Evolutionary conservation across 768 basidiomycete species (phyloP), one percentile per base, ranked within the genome.

Genomic region (Lactifluus subvellereus): DNA sequence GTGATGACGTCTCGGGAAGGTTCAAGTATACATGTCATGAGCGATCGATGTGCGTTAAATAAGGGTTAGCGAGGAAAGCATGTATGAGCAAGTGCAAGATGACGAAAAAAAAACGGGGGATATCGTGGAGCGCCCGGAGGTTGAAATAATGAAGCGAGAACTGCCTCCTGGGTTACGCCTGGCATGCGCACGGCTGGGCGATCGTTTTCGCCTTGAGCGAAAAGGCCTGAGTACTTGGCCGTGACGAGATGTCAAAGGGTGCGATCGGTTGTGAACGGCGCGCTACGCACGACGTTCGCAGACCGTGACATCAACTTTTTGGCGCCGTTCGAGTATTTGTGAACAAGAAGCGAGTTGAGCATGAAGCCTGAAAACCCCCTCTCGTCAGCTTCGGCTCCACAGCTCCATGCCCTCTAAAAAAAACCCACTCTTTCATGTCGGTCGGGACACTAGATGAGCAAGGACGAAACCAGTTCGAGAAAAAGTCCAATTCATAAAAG

Each of bases 401-500:
- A 14, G 5, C 18, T 33, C 38, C 47, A 64, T 14, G 16, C 13
- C 40, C 38, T 37, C 22, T 43, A 38, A 20, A 30, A 40, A 48
- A 16, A 22, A 64, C 62, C 50, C 11, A 64, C 62, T 59, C 57
- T 60, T 60, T 64, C 62, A 59, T 38, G 54, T 58, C 50, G 20
- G 32, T 49, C 27, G 32, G 57, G 45, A 42, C 37, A 57, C 53
- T 50, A 56, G 60, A 52, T 47, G 55, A 38, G 54, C 60, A 56
- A 51, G 60, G 57, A 56, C 45, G 64, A 61, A 57, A 57, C 60
- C 27, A 38, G 11, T 53, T 59, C 62, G 43, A 59, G 62, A 57
- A 61, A 35, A 22, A 18, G 51, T 48, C 61, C 43, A 38, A 38
- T 66, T 66, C 59, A 67, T 54, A 68, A 57, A 27, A 68, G 60